Conservation (phyloP, 768 basidiomycete genomes). For the Tulasnella sp. region DNA sequence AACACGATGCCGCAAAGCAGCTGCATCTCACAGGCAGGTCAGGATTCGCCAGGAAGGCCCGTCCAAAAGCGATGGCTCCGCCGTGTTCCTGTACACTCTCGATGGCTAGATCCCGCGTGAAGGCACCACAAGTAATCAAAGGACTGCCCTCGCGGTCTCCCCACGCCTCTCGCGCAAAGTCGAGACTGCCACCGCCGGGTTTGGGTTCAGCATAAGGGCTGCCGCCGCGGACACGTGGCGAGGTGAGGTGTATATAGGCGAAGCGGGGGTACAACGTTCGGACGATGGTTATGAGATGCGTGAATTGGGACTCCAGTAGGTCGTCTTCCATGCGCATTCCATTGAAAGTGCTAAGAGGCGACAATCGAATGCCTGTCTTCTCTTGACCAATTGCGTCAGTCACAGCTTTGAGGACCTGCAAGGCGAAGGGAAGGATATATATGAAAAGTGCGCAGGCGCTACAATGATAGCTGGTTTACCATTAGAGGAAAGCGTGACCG, state of each 20-base stretch:
- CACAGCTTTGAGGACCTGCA: conserved; percentile 45
- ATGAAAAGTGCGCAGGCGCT: too few relatives aligned
- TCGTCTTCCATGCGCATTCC: neutral
- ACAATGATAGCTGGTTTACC: neutral
- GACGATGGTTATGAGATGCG: conserved; percentile 39
- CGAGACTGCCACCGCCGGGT: conserved; percentile 18
- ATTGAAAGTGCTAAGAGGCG: conserved; percentile 32
- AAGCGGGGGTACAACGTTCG: conserved; percentile 35
- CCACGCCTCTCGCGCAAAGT: neutral
- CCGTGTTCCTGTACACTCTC: neutral
- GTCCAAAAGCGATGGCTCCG: conserved; percentile 6
- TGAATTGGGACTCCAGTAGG: conserved; percentile 28
- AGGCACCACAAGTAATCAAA: conserved; percentile 3
- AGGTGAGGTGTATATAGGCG: conserved; percentile 42
- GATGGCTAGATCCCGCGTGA: neutral
- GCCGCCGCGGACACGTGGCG: conserved; percentile 26
- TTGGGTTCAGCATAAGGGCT: neutral
- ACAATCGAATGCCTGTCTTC: conserved; percentile 44
- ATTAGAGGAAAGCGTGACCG: conserved; percentile 43
- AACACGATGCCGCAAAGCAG: too few relatives aligned
- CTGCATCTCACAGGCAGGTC: conserved; percentile 1
- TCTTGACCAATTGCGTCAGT: conserved; percentile 42
- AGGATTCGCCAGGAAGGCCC: conserved; percentile 7
- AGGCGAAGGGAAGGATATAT: neutral
- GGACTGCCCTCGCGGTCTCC: neutral